Conservation (phyloP, 2,329 filamentous ascomycete species). For the Didymella pinodella region DNA sequence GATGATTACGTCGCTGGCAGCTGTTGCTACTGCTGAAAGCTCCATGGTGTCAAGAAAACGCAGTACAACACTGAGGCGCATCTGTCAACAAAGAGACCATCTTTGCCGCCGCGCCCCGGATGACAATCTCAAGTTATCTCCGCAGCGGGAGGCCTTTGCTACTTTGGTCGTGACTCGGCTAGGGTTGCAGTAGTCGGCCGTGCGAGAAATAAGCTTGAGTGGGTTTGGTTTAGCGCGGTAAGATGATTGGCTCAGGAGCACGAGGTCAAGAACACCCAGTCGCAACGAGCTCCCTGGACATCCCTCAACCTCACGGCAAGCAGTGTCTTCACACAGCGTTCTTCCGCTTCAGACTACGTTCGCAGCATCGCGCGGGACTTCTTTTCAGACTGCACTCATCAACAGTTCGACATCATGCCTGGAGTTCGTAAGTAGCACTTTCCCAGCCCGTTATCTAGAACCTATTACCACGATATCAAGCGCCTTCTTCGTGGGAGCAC, state of each 20-base stretch:
- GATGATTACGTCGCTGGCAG: not conserved
- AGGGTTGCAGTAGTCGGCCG: constrained; percentile 11
- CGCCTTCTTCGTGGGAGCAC: not conserved
- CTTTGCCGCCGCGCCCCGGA: not conserved
- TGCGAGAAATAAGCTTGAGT: constrained; percentile 17
- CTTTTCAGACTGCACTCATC: not conserved
- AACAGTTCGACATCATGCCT: constrained; percentile 42
- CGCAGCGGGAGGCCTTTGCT: constrained; percentile 11
- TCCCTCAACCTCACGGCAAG: constrained; percentile 10
- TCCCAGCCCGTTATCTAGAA: constrained; percentile 6
- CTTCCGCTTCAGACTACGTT: not conserved
- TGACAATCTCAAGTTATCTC: constrained; percentile 8
- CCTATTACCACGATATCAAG: not conserved
- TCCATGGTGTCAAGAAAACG: not conserved
- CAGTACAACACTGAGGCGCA: no score
- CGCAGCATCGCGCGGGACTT: not conserved
- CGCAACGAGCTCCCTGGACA: constrained; percentile 10
- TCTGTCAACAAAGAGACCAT: not conserved
- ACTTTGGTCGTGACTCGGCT: not conserved
- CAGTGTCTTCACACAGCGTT: not conserved
- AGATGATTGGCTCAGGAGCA: constrained; percentile 10
- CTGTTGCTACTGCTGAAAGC: not conserved
- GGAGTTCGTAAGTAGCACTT: constrained; percentile 49
- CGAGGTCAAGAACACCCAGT: constrained; percentile 10
- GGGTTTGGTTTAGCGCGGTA: not conserved